Conservation (phyloP, 768 basidiomycete species). For the Lactifluus volemus region DNA sequence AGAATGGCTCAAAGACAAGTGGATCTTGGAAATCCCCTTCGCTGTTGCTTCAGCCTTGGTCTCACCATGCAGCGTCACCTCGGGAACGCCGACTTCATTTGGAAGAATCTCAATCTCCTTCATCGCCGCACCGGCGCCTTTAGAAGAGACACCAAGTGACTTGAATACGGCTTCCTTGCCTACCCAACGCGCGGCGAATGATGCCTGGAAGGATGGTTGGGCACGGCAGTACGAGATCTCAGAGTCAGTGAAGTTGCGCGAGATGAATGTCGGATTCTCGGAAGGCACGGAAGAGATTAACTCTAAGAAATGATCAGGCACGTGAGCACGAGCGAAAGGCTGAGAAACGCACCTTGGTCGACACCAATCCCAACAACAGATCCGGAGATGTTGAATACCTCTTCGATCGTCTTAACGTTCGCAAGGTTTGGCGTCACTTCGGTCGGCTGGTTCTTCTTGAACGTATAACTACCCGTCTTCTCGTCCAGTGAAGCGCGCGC, state of each 20-base stretch:
- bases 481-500: slow-evolving; percentile 74
- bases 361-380: slow-evolving; percentile 74
- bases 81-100: slow-evolving; percentile 68
- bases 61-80: slow-evolving; percentile 69
- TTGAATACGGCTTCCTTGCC: slow-evolving; percentile 99
- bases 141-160: slow-evolving; percentile 79
- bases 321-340: slow-evolving; percentile 8
- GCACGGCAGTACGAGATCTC: slow-evolving; percentile 80
- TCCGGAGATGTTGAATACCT: slow-evolving; percentile 38
- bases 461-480: slow-evolving; percentile 84
- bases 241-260: slow-evolving; percentile 86
- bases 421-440: slow-evolving; percentile 44
- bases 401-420: slow-evolving; percentile 59
- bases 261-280: slow-evolving; percentile 76
- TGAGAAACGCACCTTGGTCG: slow-evolving; percentile 60
- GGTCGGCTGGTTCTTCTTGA: slow-evolving; percentile 53
- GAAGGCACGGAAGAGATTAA: slow-evolving; percentile 90
- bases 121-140: slow-evolving; percentile 92
- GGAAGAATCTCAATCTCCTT: slow-evolving; percentile 95
- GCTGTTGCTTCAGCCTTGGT: slow-evolving; percentile 63
- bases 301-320: slow-evolving; percentile 37
- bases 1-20: slow-evolving; percentile 88
- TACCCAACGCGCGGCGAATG: slow-evolving; percentile 94
- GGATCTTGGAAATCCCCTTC: slow-evolving; percentile 65
- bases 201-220: slow-evolving; percentile 83